Evolutionary conservation across 306 rosid species (phyloP).

Genomic region (Fragaria vesca): DNA sequence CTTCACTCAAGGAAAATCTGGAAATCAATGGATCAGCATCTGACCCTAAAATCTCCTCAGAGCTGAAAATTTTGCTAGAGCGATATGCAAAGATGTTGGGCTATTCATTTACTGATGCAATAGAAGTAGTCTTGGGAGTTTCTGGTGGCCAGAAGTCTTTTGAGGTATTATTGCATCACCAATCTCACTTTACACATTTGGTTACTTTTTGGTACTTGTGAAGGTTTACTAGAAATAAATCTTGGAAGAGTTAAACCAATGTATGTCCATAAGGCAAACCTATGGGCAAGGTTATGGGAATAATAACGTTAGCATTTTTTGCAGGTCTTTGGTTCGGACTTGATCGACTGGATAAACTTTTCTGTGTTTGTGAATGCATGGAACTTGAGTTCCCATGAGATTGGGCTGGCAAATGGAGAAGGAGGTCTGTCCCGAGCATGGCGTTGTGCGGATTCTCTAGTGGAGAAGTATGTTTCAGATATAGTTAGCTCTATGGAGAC

Average conservation of each 20-base stretch:
- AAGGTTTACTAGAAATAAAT: background rate
- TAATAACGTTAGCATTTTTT: slow-evolving; percentile 11
- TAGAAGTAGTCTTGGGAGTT: slow-evolving; percentile 50
- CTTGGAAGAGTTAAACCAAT: background rate
- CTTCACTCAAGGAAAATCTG: slow-evolving; percentile 63
- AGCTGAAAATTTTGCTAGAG: slow-evolving; percentile 77
- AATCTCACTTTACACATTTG: background rate
- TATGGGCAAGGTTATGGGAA: background rate
- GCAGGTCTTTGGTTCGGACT: slow-evolving; percentile 71
- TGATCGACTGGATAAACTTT: slow-evolving; percentile 89
- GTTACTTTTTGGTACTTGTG: background rate
- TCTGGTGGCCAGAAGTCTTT: slow-evolving; percentile 45
- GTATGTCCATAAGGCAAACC: background rate
- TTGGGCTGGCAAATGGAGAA: slow-evolving; percentile 41
- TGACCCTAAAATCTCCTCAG: slow-evolving; percentile 51
- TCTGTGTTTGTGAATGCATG: slow-evolving; percentile 79
- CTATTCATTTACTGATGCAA: slow-evolving; percentile 64
- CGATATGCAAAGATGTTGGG: slow-evolving; percentile 68
- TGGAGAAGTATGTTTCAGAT: slow-evolving; percentile 62
- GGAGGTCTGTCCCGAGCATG: slow-evolving; percentile 45
- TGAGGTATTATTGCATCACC: slow-evolving; percentile 50
- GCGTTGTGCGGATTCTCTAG: slow-evolving; percentile 58
- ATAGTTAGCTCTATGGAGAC: slow-evolving; percentile 46
- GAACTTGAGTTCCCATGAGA: slow-evolving; percentile 72
- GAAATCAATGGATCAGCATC: slow-evolving; percentile 63